Conservation (phyloP, 2,329 filamentous ascomycete species). For the Pseudogymnoascus sp. region DNA sequence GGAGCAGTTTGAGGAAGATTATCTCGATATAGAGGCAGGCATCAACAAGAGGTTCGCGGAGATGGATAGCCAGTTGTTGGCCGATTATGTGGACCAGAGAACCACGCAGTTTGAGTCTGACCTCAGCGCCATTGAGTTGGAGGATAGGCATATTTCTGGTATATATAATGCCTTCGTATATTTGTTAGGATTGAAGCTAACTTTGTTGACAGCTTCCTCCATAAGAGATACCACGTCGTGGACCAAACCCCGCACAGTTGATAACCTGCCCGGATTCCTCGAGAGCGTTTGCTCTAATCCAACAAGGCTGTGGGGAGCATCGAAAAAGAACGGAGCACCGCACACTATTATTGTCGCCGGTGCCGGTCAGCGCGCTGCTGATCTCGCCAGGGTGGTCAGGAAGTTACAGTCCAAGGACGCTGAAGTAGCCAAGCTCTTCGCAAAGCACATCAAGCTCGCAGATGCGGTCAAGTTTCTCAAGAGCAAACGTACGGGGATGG, state of each 20-base stretch:
- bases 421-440: conserved; percentile 84
- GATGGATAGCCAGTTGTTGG: conserved; percentile 76
- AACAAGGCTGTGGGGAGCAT: conserved; percentile 50
- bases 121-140: conserved; percentile 73
- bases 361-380: conserved; percentile 77
- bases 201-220: conserved; percentile 47
- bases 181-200: conserved; percentile 2
- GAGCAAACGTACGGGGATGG: conserved; percentile 66
- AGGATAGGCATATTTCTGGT: conserved; percentile 76
- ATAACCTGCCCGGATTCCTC: conserved; percentile 71
- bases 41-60: conserved; percentile 73
- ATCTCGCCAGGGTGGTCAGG: conserved; percentile 67
- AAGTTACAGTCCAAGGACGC: conserved; percentile 73
- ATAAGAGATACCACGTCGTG: conserved; percentile 77
- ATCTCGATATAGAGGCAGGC: conserved; percentile 60
- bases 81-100: conserved; percentile 77
- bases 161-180: conserved; percentile 24
- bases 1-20: conserved; percentile 45
- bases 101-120: conserved; percentile 71
- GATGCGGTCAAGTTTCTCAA: conserved; percentile 75
- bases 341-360: conserved; percentile 86
- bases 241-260: conserved; percentile 55
- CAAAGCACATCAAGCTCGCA: conserved; percentile 93
- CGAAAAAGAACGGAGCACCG: conserved; percentile 62
- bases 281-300: conserved; percentile 55